Evolutionary conservation across 768 basidiomycete genomes (phyloP).

Genomic region (Stropharia rugosoannulata): DNA sequence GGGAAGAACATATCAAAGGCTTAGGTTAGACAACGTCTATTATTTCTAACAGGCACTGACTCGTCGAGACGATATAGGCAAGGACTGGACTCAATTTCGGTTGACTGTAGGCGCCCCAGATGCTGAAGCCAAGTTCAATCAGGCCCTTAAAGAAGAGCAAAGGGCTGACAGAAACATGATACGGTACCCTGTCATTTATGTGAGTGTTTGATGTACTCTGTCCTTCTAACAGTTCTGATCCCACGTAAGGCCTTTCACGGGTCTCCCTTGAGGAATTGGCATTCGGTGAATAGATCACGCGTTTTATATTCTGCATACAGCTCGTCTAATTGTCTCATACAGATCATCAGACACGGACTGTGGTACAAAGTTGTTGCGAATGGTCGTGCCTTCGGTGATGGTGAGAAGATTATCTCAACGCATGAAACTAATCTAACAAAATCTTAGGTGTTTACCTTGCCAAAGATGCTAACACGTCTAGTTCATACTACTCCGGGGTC

Average conservation of each 20-base stretch:
- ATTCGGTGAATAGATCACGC: slow-evolving; percentile 46
- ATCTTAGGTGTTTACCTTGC: slow-evolving; percentile 66
- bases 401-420: slow-evolving; percentile 25
- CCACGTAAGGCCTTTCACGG: slow-evolving; percentile 63
- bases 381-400: slow-evolving; percentile 66
- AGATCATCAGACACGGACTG: slow-evolving; percentile 74
- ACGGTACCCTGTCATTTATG: slow-evolving; percentile 48
- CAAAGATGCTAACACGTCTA: slow-evolving; percentile 52
- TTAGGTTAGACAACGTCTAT: slow-evolving; percentile 36
- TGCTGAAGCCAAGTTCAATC: slow-evolving; percentile 64
- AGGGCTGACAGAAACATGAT: slow-evolving; percentile 35
- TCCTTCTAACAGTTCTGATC: neutral
- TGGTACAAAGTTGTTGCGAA: slow-evolving; percentile 57
- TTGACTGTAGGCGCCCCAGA: slow-evolving; percentile 73
- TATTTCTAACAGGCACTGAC: neutral
- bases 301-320: neutral
- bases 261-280: slow-evolving; percentile 65
- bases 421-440: neutral
- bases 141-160: slow-evolving; percentile 41
- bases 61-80: slow-evolving; percentile 27
- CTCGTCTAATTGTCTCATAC: neutral
- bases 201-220: slow-evolving; percentile 14
- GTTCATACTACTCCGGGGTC: slow-evolving; percentile 38
- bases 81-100: slow-evolving; percentile 60
- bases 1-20: slow-evolving; percentile 53